phyloP scores from a whole-genome alignment of 1,139 yeast species.

The Scheffersomyces parashehatae region DNA sequence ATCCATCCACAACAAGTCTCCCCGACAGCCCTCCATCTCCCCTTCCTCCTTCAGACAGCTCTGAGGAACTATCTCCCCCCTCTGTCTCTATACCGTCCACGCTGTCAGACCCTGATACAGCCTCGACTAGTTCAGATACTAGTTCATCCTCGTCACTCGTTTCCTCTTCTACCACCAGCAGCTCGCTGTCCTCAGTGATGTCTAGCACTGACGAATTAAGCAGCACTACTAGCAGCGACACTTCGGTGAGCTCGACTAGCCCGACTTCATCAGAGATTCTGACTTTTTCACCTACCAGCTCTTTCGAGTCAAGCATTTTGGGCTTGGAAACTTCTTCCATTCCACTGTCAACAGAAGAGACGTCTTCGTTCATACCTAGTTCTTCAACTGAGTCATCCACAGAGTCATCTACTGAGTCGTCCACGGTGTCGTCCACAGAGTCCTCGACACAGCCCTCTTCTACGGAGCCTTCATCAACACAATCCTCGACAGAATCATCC shows the following conservation, averaged over 20 bases:
- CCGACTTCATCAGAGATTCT: no score
- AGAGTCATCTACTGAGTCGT: neutral
- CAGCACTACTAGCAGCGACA: neutral
- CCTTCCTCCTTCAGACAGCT: no score
- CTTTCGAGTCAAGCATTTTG: no score
- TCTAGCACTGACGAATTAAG: neutral
- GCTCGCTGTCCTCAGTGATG: neutral
- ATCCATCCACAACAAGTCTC: no score
- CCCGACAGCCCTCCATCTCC: no score
- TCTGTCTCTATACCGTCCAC: neutral
- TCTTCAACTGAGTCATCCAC: neutral
- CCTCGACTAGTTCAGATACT: neutral
- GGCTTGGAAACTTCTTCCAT: neutral
- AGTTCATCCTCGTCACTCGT: neutral
- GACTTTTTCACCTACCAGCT: no score
- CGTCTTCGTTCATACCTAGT: neutral
- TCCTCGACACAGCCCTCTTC: neutral
- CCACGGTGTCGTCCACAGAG: neutral
- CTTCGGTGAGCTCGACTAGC: no score
- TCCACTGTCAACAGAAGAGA: neutral
- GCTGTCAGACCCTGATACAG: no score
- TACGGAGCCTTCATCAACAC: neutral
- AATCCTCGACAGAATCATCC: neutral
- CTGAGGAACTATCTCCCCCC: neutral
- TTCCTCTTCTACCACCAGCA: slow-evolving; percentile 3